A percentile compares a stretch with the other conserved stretches of the same genome.
These are phyloP conservation scores for Verbascum thapsus DNA, from an alignment of 257 asterid genomes.

Conservation along the genomic window DNA sequence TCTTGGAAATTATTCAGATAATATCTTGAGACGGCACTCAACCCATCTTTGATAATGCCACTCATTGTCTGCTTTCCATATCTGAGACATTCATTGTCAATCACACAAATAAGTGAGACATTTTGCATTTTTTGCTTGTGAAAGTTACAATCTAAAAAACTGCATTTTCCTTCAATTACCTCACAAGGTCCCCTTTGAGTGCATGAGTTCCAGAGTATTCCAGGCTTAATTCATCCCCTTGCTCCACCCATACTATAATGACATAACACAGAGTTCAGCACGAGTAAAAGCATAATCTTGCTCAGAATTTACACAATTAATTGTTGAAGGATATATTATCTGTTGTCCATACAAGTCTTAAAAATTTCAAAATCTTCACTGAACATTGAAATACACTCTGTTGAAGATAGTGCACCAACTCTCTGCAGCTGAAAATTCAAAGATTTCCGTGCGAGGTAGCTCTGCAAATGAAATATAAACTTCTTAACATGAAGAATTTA, in stretches of 20 bases:
- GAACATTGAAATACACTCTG: constrained; percentile 69
- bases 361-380: constrained; percentile 73
- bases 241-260: constrained; percentile 85
- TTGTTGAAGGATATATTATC: constrained; percentile 21
- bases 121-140: background rate
- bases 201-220: constrained; percentile 98
- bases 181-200: constrained; percentile 88
- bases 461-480: constrained; percentile 55
- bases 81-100: constrained; percentile 52
- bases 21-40: constrained; percentile 94
- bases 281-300: constrained; percentile 14
- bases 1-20: constrained; percentile 90
- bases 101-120: constrained; percentile 13
- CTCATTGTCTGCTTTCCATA: constrained; percentile 91
- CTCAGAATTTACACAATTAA: constrained; percentile 6
- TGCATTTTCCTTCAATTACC: constrained; percentile 46
- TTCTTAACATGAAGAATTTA: constrained; percentile 24
- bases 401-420: constrained; percentile 65
- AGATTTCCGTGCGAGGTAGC: constrained; percentile 83
- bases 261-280: constrained; percentile 36
- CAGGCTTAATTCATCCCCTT: constrained; percentile 97
- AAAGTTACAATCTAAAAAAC: no score
- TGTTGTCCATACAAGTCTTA: constrained; percentile 59
- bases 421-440: constrained; percentile 78
- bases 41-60: constrained; percentile 84